Percentiles rank a stretch among this genome's conserved stretches.
These are phyloP conservation scores for Mycena olivaceomarginata DNA, from an alignment of 768 basidiomycete genomes.

Conservation along the genomic window DNA sequence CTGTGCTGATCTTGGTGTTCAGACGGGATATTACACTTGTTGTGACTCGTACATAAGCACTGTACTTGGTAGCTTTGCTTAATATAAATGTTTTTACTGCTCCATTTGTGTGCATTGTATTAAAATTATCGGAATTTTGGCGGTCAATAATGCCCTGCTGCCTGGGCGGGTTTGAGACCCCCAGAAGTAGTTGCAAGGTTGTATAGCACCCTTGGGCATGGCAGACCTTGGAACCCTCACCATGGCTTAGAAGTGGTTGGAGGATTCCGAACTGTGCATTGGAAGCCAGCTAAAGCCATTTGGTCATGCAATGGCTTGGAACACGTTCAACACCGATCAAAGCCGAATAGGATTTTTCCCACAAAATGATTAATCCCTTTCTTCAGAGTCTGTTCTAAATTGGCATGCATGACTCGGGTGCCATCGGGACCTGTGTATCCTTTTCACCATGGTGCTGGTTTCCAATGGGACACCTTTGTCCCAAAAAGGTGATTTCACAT, in stretches of 20 bases:
- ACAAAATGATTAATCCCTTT: too few relatives aligned
- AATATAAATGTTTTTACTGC: constrained; percentile 18
- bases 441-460: too few relatives aligned
- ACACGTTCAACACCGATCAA: too few relatives aligned
- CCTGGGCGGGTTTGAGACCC: not conserved
- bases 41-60: not conserved
- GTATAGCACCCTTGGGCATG: not conserved
- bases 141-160: not conserved
- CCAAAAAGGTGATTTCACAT: too few relatives aligned
- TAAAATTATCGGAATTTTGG: not conserved
- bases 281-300: constrained; percentile 5
- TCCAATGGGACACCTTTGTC: too few relatives aligned
- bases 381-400: too few relatives aligned
- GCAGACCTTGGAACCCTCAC: constrained; percentile 3
- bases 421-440: too few relatives aligned
- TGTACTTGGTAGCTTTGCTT: constrained; percentile 3
- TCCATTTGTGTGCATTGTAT: constrained; percentile 11
- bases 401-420: too few relatives aligned
- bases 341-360: too few relatives aligned
- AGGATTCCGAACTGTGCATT: constrained; percentile 20
- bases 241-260: constrained; percentile 17
- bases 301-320: not conserved
- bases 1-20: not conserved
- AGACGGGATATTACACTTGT: not conserved
- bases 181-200: constrained; percentile 13